Conservation (phyloP, 2,329 filamentous ascomycete species). For the Calonectria leucothoes region DNA sequence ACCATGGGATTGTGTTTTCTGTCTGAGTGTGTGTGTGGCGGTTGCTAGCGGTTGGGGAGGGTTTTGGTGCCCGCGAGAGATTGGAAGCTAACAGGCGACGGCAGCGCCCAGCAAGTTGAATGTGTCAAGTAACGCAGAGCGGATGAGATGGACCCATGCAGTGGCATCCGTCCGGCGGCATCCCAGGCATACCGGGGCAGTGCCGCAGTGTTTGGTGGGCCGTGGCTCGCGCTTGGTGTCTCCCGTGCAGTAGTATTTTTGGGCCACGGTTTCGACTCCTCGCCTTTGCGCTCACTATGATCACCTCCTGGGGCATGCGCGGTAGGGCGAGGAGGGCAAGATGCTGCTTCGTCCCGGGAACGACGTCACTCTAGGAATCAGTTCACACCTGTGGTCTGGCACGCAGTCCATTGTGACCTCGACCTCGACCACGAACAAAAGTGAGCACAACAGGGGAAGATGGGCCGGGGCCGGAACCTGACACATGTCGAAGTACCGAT, state of each 20-base stretch:
- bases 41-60: slow-evolving; percentile 14
- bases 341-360: neutral
- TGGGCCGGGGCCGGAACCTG: slow-evolving; percentile 41
- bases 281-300: neutral
- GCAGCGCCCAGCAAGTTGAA: slow-evolving; percentile 32
- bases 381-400: slow-evolving; percentile 18
- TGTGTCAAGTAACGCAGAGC: slow-evolving; percentile 42
- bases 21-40: slow-evolving; percentile 7
- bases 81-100: slow-evolving; percentile 8
- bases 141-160: slow-evolving; percentile 31
- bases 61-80: slow-evolving; percentile 7
- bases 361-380: neutral
- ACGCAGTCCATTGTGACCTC: slow-evolving; percentile 32
- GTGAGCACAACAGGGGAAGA: slow-evolving; percentile 35
- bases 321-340: neutral
- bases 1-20: slow-evolving; percentile 15
- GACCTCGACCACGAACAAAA: slow-evolving; percentile 31
- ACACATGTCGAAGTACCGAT: slow-evolving; percentile 44
- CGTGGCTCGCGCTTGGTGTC: slow-evolving; percentile 23
- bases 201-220: slow-evolving; percentile 42
- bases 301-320: neutral
- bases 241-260: slow-evolving; percentile 7
- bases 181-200: slow-evolving; percentile 37
- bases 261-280: neutral
- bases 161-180: slow-evolving; percentile 40